Conservation (phyloP, 495 filamentous ascomycete species). For the Penicillium subrubescens region DNA sequence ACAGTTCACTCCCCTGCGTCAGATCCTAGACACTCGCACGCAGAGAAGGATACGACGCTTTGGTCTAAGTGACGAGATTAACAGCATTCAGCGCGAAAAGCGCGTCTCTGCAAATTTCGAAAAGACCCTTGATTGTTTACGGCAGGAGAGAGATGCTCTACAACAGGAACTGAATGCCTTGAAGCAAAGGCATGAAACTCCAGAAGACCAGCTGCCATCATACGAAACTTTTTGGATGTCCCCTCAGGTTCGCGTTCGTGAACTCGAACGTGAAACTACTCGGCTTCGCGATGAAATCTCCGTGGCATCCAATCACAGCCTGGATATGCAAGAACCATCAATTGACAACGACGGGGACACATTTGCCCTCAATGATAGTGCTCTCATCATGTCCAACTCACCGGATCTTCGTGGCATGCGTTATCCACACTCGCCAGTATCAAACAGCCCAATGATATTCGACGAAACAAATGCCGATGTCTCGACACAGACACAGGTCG, state of each 20-base stretch:
- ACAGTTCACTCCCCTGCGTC: slow-evolving; percentile 69
- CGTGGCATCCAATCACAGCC: slow-evolving; percentile 9
- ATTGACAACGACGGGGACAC: slow-evolving; percentile 29
- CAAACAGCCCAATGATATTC: slow-evolving; percentile 25
- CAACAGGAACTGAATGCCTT: slow-evolving; percentile 51
- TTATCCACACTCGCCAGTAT: slow-evolving; percentile 7
- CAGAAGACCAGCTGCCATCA: slow-evolving; percentile 27
- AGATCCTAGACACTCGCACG: slow-evolving; percentile 69
- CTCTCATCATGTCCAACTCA: slow-evolving; percentile 38
- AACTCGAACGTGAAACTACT: slow-evolving; percentile 25
- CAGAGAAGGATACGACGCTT: slow-evolving; percentile 70
- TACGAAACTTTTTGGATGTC: slow-evolving; percentile 29
- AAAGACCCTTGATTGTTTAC: slow-evolving; percentile 48
- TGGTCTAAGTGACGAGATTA: slow-evolving; percentile 76
- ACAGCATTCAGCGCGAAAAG: slow-evolving; percentile 61
- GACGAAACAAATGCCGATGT: slow-evolving; percentile 13
- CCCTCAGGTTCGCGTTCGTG: slow-evolving; percentile 24
- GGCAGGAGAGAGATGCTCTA: slow-evolving; percentile 45
- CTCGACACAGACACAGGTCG: slow-evolving; percentile 20
- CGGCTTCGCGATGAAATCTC: slow-evolving; percentile 24
- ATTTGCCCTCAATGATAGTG: slow-evolving; percentile 38
- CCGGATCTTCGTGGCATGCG: slow-evolving; percentile 33
- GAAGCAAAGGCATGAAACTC: slow-evolving; percentile 37
- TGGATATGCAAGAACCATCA: slow-evolving; percentile 1
- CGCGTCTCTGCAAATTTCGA: slow-evolving; percentile 49